phyloP scores from a whole-genome alignment of 805 yeast genomes.

The Candida nanaspora region DNA sequence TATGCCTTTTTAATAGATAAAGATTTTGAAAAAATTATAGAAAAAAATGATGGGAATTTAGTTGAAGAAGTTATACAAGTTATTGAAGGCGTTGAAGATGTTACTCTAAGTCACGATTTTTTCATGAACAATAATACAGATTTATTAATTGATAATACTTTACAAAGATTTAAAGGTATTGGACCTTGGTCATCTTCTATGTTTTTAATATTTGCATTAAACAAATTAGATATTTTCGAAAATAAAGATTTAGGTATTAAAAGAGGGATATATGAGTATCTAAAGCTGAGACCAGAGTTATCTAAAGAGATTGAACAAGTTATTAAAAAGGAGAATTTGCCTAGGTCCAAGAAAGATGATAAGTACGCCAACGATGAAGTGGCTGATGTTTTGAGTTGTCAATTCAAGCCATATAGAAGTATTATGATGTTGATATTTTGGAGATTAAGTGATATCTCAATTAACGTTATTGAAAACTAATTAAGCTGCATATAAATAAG shows the following conservation, averaged over 20 bases:
- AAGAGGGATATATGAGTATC: constrained; percentile 65
- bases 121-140: too few species aligned
- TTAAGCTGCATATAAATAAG: too few species aligned
- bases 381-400: constrained; percentile 45
- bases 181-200: constrained; percentile 88
- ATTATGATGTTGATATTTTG: constrained; percentile 67
- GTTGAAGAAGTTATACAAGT: not conserved
- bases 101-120: constrained; percentile 10
- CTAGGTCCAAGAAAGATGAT: constrained; percentile 17
- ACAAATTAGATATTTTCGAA: constrained; percentile 64
- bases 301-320: constrained; percentile 35
- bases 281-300: constrained; percentile 45
- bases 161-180: constrained; percentile 50
- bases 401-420: constrained; percentile 59
- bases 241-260: constrained; percentile 79
- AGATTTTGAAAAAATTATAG: not conserved
- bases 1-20: constrained; percentile 35
- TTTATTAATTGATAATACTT: constrained; percentile 8
- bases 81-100: constrained; percentile 7
- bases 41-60: not conserved
- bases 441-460: constrained; percentile 56
- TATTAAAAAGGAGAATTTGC: constrained; percentile 14
- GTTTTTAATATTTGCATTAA: constrained; percentile 70
- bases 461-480: constrained; percentile 35
- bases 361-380: constrained; percentile 45